Conservation (phyloP, 768 basidiomycete species). For the Rhizopogon rudus region DNA sequence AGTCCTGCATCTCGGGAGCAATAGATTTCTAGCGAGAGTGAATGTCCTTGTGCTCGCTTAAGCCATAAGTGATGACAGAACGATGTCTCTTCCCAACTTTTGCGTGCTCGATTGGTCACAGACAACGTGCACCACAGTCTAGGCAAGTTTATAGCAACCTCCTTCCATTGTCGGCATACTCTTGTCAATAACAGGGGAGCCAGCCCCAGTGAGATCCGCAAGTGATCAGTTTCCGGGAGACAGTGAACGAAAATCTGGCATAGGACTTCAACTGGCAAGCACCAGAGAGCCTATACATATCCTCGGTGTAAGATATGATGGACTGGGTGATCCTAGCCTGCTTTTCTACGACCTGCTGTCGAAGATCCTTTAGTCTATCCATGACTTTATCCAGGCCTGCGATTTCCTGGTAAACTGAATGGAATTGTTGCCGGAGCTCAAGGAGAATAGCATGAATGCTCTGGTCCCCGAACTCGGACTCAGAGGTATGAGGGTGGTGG, state of each 20-base stretch:
- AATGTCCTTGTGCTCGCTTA: constrained; percentile 10
- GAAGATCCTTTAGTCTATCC: constrained; percentile 6
- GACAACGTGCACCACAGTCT: constrained; percentile 39
- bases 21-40: constrained; percentile 14
- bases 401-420: constrained; percentile 8
- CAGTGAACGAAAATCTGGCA: constrained; percentile 43
- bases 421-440: constrained; percentile 11
- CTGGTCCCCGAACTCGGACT: constrained; percentile 3
- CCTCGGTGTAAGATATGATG: constrained; percentile 14
- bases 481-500: constrained; percentile 8
- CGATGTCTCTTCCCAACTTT: constrained; percentile 6
- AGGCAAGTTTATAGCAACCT: constrained; percentile 33
- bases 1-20: neutral
- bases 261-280: constrained; percentile 41
- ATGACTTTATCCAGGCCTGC: constrained; percentile 9
- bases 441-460: constrained; percentile 10
- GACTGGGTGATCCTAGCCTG: constrained; percentile 9
- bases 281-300: constrained; percentile 25
- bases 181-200: constrained; percentile 36
- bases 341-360: constrained; percentile 11
- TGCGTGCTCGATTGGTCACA: constrained; percentile 23
- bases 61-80: constrained; percentile 7
- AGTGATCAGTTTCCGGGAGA: constrained; percentile 24
- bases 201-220: too few relatives aligned
- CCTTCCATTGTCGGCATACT: constrained; percentile 40